These are phyloP conservation scores for Gymnopilus dilepis DNA, from an alignment of 768 basidiomycete genomes.

Conservation along the genomic window DNA sequence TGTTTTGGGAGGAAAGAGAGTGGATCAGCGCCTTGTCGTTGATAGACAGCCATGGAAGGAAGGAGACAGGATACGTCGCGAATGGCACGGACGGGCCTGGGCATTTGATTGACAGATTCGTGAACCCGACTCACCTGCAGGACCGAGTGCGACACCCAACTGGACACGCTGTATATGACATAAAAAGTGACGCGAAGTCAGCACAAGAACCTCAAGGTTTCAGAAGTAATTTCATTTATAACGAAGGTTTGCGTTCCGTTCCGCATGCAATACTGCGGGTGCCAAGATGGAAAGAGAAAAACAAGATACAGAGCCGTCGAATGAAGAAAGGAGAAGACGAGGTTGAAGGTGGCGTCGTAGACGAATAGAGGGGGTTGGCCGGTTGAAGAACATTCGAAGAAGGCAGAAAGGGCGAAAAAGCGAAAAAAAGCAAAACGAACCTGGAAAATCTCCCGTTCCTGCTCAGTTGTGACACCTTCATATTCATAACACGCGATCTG, in stretches of 20 bases:
- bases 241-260: no score
- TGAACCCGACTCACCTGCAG: constrained; percentile 51
- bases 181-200: background rate
- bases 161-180: constrained; percentile 50
- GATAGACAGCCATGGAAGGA: no score
- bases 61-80: background rate
- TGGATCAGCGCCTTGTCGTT: no score
- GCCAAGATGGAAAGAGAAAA: background rate
- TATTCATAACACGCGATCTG: constrained; percentile 63
- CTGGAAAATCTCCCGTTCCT: constrained; percentile 74
- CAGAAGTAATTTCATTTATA: no score
- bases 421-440: constrained; percentile 29
- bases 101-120: no score
- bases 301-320: background rate
- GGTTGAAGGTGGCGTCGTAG: no score
- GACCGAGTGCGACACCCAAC: constrained; percentile 53
- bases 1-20: constrained; percentile 21
- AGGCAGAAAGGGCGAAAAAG: no score
- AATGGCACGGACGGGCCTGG: no score
- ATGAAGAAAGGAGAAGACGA: no score
- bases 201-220: background rate
- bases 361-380: no score
- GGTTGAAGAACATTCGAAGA: no score
- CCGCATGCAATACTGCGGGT: no score
- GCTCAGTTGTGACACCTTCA: constrained; percentile 47